Conservation (phyloP, 768 basidiomycete species). For the Boletellus emodensis region DNA sequence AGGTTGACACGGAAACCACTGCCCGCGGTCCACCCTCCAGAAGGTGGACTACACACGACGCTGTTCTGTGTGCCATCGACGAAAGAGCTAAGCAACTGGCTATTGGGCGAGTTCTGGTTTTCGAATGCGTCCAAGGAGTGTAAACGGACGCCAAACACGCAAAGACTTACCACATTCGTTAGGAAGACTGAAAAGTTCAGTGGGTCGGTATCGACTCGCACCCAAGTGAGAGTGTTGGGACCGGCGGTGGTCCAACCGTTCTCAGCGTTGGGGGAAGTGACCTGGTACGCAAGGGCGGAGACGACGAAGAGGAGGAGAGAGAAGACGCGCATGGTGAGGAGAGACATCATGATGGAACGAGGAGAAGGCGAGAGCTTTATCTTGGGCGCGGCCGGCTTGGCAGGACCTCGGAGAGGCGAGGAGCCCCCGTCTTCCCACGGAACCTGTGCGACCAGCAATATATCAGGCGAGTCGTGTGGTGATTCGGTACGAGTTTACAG, state of each 20-base stretch:
- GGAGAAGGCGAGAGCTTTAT: slow-evolving; percentile 7
- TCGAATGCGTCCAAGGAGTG: slow-evolving; percentile 1
- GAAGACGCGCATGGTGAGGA: slow-evolving; percentile 41
- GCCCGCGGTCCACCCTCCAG: slow-evolving; percentile 64
- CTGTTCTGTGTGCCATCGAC: slow-evolving; percentile 46
- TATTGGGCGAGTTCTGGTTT: slow-evolving; percentile 34
- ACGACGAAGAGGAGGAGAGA: slow-evolving; percentile 44
- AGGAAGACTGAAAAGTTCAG: slow-evolving; percentile 67
- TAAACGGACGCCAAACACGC: background rate
- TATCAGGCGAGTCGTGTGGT: no score
- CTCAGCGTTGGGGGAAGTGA: slow-evolving; percentile 46
- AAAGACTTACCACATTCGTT: slow-evolving; percentile 49
- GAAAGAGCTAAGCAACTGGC: slow-evolving; percentile 51
- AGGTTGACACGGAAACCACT: slow-evolving; percentile 69
- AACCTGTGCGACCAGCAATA: background rate
- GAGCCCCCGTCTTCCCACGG: slow-evolving; percentile 22
- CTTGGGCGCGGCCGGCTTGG: slow-evolving; percentile 1
- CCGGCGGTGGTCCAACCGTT: slow-evolving; percentile 57
- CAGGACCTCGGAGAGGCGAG: slow-evolving; percentile 3
- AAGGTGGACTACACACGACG: slow-evolving; percentile 49
- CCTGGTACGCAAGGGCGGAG: slow-evolving; percentile 58
- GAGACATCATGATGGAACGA: slow-evolving; percentile 6
- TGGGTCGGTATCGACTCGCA: slow-evolving; percentile 61
- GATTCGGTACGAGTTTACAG: slow-evolving; percentile 1
- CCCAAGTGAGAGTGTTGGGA: slow-evolving; percentile 56